These are phyloP conservation scores for Sclerotinia spermophila DNA, from an alignment of 2,329 filamentous ascomycete species.

Conservation along the genomic window DNA sequence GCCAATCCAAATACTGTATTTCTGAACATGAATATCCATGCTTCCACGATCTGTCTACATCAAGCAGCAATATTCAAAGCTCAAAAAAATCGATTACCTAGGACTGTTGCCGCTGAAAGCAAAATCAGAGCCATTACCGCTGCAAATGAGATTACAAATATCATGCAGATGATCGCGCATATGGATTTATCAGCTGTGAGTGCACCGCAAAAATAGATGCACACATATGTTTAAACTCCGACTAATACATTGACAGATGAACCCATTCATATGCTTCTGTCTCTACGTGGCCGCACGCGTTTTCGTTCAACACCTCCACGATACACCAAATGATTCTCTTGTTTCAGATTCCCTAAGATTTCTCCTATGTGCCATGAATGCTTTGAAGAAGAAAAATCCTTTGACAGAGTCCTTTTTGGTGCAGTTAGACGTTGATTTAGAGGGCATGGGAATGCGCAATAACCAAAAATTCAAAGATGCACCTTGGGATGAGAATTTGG, in stretches of 20 bases:
- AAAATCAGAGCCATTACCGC: conserved; percentile 91
- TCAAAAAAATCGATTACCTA: conserved; percentile 77
- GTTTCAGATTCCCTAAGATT: conserved; percentile 83
- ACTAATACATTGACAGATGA: conserved; percentile 62
- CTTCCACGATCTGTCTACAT: conserved; percentile 94
- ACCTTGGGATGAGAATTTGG: conserved; percentile 39
- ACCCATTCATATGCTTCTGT: conserved; percentile 92
- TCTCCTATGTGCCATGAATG: conserved; percentile 84
- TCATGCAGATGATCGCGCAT: conserved; percentile 94
- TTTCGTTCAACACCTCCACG: conserved; percentile 96
- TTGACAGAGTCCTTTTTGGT: conserved; percentile 92
- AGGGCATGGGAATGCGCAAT: conserved; percentile 60
- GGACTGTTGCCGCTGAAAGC: conserved; percentile 78
- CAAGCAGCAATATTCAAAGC: conserved; percentile 98
- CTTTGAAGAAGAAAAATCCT: conserved; percentile 81
- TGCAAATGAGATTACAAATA: conserved; percentile 87
- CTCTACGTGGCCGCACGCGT: conserved; percentile 94
- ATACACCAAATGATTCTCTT: conserved; percentile 77
- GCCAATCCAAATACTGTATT: conserved; percentile 83
- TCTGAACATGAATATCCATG: conserved; percentile 95
- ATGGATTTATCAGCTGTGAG: conserved; percentile 78
- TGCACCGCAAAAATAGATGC: not conserved
- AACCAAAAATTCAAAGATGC: conserved; percentile 56
- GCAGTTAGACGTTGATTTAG: conserved; percentile 87
- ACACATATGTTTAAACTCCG: not conserved